Base-by-base conservation (phyloP, 2,329 filamentous ascomycete genomes). In the Paraphoma chrysanthemicola region DNA sequence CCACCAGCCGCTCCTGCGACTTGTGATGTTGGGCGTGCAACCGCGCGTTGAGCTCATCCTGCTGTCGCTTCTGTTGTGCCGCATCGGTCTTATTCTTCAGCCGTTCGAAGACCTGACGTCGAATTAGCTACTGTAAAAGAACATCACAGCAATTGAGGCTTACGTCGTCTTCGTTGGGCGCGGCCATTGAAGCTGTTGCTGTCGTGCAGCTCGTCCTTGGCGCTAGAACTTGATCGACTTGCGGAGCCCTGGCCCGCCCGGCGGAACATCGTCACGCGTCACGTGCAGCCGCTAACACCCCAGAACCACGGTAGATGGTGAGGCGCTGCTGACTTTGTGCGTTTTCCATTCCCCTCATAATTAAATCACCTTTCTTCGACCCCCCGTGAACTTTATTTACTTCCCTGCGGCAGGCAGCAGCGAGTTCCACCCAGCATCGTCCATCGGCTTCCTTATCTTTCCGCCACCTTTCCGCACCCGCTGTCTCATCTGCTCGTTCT, bases 1-100 rank as follows among this genome's bases (percentile, higher is more conserved):
- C 87, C 38, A 81, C 82, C 53, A 90, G 81, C 53, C 88, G 82
- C 64, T 83, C 76, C 71, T 91, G 87, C 17, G 87, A 84, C 72
- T 86, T 87, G 64, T 85, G 80, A 61, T 87, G 83, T 57, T 88
- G 86, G 28, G 81, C 79, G 63, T 82, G 78, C 18, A 86, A 78
- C 48, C 85, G 82, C 68, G 85, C 84, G 72, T 86, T 85, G 69
- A 88, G 77, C 54, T 85, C 84, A 66, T 85, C 82, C 66, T 88
- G 82, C 61, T 85, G 82, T 70, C 86, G 82, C 73, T 87, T 83
- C 61, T 84, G 75, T 63, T 85, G 80, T 68, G 85, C 82, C 23
- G 85, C 81, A 74, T 90, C 85, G 59, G 82, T 77, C 66, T 83
- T 83, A 71, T 84, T 81, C 75, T 82, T 83, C 66, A 88, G 80